Base-by-base conservation (phyloP, 2,329 filamentous ascomycete species). In the Pestalotiopsis fici region DNA sequence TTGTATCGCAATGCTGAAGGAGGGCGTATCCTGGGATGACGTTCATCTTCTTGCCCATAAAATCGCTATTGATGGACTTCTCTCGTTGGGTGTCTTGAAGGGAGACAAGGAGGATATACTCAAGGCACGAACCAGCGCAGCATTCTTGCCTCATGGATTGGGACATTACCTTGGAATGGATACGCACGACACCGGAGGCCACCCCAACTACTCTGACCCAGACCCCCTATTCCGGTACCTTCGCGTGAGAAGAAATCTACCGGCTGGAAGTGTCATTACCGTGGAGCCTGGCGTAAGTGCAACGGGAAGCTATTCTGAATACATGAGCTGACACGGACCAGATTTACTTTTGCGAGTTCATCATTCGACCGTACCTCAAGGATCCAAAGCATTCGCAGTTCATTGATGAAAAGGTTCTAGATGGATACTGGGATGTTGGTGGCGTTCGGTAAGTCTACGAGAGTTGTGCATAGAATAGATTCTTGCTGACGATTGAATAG, bases 91-190 rank as follows among this genome's bases (percentile, higher is more conserved):
- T 2, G 91, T 98, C 59, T 81, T 98, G 50, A 87, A 87, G 76
- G 86, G 88, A 11, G 83, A 88, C 69, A 86, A 87, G 66, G 87
- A 91, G 21, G 94, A 94, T 72, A 92, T 98, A 27, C 87, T 97
- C 69, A 86, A 89, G 71, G 89, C 88, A 56, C 87, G 94, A 66
- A 93, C 94, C n/a, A 95, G 92, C 74, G 90, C 92, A 27, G 95
- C 94, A 1, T 98, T 98, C 83, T 93, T 97, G 76, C 95, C 95
- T 1, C 95, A 98, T 77, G 95, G 95, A 0, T 83, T 98, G 1
- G 95, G 95, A 0, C 95, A 98, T 79, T 95, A 97, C 77, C 83
- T 98, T 11, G 95, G 95, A 69, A 91, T 98, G 86, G 95, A 98
- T 77, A 97, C 94, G 2, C 95, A 98, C 78, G 95, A 98, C 75